Evolutionary conservation across 176 grass and related monocot species (phyloP), one percentile per base, ranked within the genome.

Genomic region (Carex cristatella): DNA sequence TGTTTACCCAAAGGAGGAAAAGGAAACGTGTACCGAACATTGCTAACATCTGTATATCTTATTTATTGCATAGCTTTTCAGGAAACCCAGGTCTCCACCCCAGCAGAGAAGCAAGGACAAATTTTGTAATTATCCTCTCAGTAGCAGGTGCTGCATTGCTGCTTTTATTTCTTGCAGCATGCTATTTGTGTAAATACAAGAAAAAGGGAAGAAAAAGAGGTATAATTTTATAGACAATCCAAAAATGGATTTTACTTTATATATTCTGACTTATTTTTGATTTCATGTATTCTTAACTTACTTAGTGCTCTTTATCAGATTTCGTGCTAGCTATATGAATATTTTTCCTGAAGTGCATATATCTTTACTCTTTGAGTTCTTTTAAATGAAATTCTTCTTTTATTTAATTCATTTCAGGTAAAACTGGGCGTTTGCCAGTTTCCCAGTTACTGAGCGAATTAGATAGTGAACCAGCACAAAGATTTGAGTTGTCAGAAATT

Each of bases 401-500:
- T 53, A 19, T 73, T 90, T 59, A 70, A 7, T 60, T 85, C 53
- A 32, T 89, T 37, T 61, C 86, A 94, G 89, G 77, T 14, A 87
- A 64, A 10, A 57, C 79, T 66, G 66, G 81, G 71, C 64, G 79
- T 88, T 86, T 77, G 42, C 80, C 87, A 74, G 48, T 51, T 11
- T 51, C 48, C 48, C 48, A 51, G 48, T 94, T 81, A 86, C 89
- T 91, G 60, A 90, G 89, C 83, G 90, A 98, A 87, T 90, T 95
- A 73, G 85, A 90, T 23, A 85, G 91, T 69, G 93, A 94, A 85
- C 67, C 91, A 72, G 92, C 83, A 38, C 93, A 93, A 79, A 92
- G 83, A 77, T 98, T 91, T 91, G 72, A 90, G 55, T 89, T 98
- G 71, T 94, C 93, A 11, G 93, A 98, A 90, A 98, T 98, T 79